A percentile compares a stretch with the other conserved stretches of the same genome.
Evolutionary conservation across 179 eudicot species (phyloP).

Genomic region (Actinidia arguta): DNA sequence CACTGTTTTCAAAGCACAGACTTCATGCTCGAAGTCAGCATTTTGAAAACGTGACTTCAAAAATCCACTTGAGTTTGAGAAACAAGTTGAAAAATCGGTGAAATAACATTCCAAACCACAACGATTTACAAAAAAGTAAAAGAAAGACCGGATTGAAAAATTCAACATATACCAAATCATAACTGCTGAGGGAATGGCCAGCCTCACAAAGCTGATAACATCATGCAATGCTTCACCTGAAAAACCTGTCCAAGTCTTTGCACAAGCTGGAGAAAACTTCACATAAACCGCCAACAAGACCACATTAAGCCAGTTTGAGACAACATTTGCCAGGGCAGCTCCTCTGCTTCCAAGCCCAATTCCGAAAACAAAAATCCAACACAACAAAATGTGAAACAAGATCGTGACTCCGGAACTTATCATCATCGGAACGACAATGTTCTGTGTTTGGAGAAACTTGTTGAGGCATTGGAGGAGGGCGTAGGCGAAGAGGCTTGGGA

Average conservation of each 20-base stretch:
- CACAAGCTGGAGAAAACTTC: conserved; percentile 53
- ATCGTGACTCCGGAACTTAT: conserved; percentile 46
- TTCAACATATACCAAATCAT: conserved; percentile 72
- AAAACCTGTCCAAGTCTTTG: conserved; percentile 65
- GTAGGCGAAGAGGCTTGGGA: conserved; percentile 67
- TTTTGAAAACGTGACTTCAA: too few relatives aligned
- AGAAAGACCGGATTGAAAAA: neutral
- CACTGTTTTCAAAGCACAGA: too few relatives aligned
- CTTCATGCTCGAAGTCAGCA: too few relatives aligned
- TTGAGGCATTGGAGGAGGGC: conserved; percentile 55
- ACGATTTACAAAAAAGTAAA: too few relatives aligned
- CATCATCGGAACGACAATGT: conserved; percentile 62
- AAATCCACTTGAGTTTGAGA: neutral
- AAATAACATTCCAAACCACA: too few relatives aligned
- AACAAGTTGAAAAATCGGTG: too few relatives aligned
- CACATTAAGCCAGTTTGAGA: conserved; percentile 73
- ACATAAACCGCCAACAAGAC: conserved; percentile 55
- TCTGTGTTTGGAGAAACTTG: conserved; percentile 69
- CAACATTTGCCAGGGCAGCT: conserved; percentile 63
- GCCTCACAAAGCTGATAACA: conserved; percentile 46
- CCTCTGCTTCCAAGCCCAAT: conserved; percentile 58
- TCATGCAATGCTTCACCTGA: conserved; percentile 54
- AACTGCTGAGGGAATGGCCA: conserved; percentile 73
- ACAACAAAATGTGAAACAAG: conserved; percentile 46
- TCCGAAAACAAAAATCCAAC: conserved; percentile 59